These are phyloP conservation scores for Diaporthe sp. DNA, from an alignment of 2,329 filamentous ascomycete species.

Conservation along the genomic window DNA sequence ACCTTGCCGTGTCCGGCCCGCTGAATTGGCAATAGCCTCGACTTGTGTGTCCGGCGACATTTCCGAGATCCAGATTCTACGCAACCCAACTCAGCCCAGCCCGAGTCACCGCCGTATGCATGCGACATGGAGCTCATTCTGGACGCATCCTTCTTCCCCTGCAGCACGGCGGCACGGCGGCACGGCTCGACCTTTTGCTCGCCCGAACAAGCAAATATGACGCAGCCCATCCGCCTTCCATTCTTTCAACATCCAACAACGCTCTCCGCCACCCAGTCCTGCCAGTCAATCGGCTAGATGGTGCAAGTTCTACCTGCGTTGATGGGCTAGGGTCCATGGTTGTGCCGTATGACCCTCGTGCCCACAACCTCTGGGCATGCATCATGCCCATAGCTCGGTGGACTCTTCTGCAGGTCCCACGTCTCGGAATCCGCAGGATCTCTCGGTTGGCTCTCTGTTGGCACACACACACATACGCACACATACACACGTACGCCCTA, in stretches of 20 bases:
- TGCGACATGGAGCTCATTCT: constrained; percentile 6
- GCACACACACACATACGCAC: background rate
- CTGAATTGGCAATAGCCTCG: background rate
- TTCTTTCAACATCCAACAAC: background rate
- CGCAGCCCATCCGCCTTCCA: constrained; percentile 14
- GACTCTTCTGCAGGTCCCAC: constrained; percentile 1
- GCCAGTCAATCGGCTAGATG: background rate
- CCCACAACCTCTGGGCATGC: background rate
- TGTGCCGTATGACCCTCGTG: background rate
- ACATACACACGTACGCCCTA: too few species aligned
- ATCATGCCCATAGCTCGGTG: background rate
- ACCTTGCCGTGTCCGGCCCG: background rate
- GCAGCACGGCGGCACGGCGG: constrained; percentile 20
- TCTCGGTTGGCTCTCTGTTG: background rate
- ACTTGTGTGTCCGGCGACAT: background rate
- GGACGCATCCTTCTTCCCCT: constrained; percentile 23
- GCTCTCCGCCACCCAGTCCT: background rate
- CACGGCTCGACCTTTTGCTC: constrained; percentile 15
- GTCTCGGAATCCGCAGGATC: background rate
- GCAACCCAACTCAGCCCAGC: background rate
- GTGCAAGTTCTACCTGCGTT: background rate
- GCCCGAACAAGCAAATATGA: constrained; percentile 9
- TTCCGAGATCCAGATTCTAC: background rate
- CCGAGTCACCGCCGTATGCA: background rate
- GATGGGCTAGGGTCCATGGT: background rate